These are phyloP conservation scores for Pseudogymnoascus sp. DNA, from an alignment of 2,329 filamentous ascomycete genomes.

Conservation along the genomic window DNA sequence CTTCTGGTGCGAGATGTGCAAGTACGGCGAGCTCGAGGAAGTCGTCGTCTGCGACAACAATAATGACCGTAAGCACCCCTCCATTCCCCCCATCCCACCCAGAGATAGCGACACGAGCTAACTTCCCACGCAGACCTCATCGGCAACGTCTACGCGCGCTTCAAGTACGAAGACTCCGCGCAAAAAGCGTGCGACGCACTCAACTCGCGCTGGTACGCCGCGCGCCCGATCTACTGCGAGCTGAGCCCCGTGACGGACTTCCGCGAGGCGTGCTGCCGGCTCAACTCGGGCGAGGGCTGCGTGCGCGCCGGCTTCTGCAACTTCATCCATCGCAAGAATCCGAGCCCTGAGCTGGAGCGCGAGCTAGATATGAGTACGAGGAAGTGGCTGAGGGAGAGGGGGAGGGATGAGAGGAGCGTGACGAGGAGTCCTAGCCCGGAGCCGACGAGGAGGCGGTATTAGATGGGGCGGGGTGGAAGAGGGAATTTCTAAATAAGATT, in stretches of 20 bases:
- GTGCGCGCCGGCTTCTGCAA: slow-evolving; percentile 97
- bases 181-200: slow-evolving; percentile 89
- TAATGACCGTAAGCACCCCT: slow-evolving; percentile 68
- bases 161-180: slow-evolving; percentile 98
- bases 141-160: slow-evolving; percentile 97
- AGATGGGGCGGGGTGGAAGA: slow-evolving; percentile 20
- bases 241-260: slow-evolving; percentile 96
- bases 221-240: slow-evolving; percentile 95
- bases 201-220: slow-evolving; percentile 95
- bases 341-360: slow-evolving; percentile 75
- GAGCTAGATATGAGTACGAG: slow-evolving; percentile 84
- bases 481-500: neutral
- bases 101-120: neutral
- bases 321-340: slow-evolving; percentile 98
- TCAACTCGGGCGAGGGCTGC: slow-evolving; percentile 92
- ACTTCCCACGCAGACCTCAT: slow-evolving; percentile 60
- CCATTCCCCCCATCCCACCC: neutral
- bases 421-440: slow-evolving; percentile 80
- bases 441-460: slow-evolving; percentile 65
- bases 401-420: slow-evolving; percentile 73
- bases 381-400: slow-evolving; percentile 87
- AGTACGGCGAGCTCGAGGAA: slow-evolving; percentile 95
- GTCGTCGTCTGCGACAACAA: slow-evolving; percentile 99
- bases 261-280: slow-evolving; percentile 88
- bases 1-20: slow-evolving; percentile 99